Evolutionary conservation across 352 stramenopile species (phyloP), one percentile per base, ranked within the genome.

Genomic region (Peronosclerospora sorghi): DNA sequence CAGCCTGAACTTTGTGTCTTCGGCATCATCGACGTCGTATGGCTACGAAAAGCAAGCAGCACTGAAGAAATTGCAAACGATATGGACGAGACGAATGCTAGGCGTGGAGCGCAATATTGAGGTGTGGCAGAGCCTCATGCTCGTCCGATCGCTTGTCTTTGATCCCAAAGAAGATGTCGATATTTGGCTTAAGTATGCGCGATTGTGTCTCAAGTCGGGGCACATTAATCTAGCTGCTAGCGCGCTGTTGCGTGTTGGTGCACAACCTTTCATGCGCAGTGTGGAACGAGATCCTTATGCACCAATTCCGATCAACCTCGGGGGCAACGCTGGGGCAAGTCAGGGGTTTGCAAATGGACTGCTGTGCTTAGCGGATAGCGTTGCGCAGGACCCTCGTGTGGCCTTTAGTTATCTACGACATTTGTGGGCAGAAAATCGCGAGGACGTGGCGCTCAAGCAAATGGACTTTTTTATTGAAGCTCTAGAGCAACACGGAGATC

Each of bases 91-190:
- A 19, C 74, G 95, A 23, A 79, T 98, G 38, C 83, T 96, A 41
- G 95, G 95, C n/a, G 97, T 96, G 30, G 78, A 96, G 18, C 73
- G 70, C 14, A 79, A 95, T 12, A 84, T 96, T 6, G 75, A 83
- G 10, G 84, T 95, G 15, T 96, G 87, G 88, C 87, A 97, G 52
- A 67, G 84, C 35, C 81, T 99, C 29, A 74, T 99, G 23, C 86
- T 77, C n/a, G 84, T 98, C 21, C 85, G 93, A 32, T 80, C 86
- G 18, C 65, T 97, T 8, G 77, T 96, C 21, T 32, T 95, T 8
- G 48, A 73, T 5, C 73, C 79, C 3, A 64, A 80, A 12, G 85
- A 97, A 55, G 81, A 96, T 43, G 73, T 95, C 10, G 68, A 95
- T 15, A 86, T 84, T 5, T 97, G 88, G 67, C 65, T 97, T 15